Evolutionary conservation across 768 basidiomycete genomes (phyloP).

Genomic region (Termitomyces bulborhizus): DNA sequence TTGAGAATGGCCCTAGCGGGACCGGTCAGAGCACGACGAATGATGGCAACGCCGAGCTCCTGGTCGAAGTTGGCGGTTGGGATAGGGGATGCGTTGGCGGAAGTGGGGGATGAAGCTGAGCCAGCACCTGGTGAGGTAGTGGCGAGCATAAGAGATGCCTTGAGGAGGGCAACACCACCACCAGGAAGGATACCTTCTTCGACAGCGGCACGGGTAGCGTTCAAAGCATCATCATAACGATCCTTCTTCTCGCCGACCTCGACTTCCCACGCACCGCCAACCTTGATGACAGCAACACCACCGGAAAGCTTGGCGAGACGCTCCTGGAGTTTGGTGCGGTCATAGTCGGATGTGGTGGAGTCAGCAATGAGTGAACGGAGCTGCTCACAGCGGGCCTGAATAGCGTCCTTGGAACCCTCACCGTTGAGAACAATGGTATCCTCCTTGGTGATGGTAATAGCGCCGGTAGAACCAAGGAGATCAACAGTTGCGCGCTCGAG

Average conservation of each 20-base stretch:
- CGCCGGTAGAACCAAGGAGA: constrained; percentile 86
- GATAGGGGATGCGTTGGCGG: constrained; percentile 60
- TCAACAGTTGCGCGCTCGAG: constrained; percentile 87
- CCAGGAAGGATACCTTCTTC: constrained; percentile 99
- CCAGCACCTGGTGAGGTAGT: constrained; percentile 44
- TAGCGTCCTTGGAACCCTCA: constrained; percentile 83
- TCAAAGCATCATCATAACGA: constrained; percentile 93
- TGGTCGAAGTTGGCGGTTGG: constrained; percentile 93
- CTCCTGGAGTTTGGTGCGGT: constrained; percentile 93
- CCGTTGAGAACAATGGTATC: constrained; percentile 97
- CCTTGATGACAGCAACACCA: constrained; percentile 98
- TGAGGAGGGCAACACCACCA: constrained; percentile 90
- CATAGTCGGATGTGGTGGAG: constrained; percentile 84
- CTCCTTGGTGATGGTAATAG: constrained; percentile 94
- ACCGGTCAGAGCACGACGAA: constrained; percentile 76
- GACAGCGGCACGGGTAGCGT: constrained; percentile 97
- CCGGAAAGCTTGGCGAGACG: constrained; percentile 94
- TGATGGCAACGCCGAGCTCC: constrained; percentile 90
- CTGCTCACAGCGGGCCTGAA: constrained; percentile 93
- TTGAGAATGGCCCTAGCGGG: constrained; percentile 85
- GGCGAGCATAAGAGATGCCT: constrained; percentile 69
- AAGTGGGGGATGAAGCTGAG: constrained; percentile 42
- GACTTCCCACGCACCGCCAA: constrained; percentile 89
- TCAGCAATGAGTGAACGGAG: constrained; percentile 82
- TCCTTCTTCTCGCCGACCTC: constrained; percentile 99